Conservation (phyloP, 75 land plant species). For the Selaginella moellendorffii region DNA sequence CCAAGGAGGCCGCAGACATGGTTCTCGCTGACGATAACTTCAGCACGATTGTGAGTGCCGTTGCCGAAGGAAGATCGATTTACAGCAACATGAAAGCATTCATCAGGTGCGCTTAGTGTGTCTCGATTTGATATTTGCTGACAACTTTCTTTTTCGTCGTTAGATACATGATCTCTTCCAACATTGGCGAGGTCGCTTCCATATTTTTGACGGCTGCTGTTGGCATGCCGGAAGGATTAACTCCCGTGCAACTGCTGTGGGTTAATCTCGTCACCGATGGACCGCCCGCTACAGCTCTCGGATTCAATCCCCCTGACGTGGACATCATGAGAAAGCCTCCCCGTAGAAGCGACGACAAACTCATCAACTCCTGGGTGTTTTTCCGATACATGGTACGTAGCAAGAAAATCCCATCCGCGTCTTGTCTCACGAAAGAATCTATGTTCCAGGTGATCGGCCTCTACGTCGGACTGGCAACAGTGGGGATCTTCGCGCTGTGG, state of each 20-base stretch:
- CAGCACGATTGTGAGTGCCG: slow-evolving; percentile 23
- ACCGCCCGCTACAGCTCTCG: slow-evolving; percentile 20
- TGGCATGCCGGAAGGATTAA: slow-evolving; percentile 16
- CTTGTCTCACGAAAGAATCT: no score
- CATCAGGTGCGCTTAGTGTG: no score
- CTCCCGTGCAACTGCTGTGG: slow-evolving; percentile 31
- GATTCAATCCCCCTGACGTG: slow-evolving; percentile 25
- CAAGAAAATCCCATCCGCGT: no score
- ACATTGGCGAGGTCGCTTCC: slow-evolving; percentile 27
- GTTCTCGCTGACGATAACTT: slow-evolving; percentile 27
- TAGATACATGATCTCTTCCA: slow-evolving; percentile 38
- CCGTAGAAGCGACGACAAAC: slow-evolving; percentile 12
- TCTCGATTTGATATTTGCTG: no score
- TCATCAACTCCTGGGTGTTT: slow-evolving; percentile 22
- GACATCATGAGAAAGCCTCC: slow-evolving; percentile 26
- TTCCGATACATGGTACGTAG: slow-evolving; percentile 19
- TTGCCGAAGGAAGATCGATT: slow-evolving; percentile 22
- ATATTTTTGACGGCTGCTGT: slow-evolving; percentile 19
- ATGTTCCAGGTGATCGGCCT: slow-evolving; percentile 33
- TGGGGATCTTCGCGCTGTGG: slow-evolving; percentile 25
- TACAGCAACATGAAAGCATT: slow-evolving; percentile 35
- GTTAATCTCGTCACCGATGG: slow-evolving; percentile 30
- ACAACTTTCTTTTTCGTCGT: no score
- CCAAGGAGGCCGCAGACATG: slow-evolving; percentile 31
- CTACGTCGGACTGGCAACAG: slow-evolving; percentile 30